Evolutionary conservation across 352 stramenopile genomes (phyloP).

Genomic region (Phytopythium aichiense): DNA sequence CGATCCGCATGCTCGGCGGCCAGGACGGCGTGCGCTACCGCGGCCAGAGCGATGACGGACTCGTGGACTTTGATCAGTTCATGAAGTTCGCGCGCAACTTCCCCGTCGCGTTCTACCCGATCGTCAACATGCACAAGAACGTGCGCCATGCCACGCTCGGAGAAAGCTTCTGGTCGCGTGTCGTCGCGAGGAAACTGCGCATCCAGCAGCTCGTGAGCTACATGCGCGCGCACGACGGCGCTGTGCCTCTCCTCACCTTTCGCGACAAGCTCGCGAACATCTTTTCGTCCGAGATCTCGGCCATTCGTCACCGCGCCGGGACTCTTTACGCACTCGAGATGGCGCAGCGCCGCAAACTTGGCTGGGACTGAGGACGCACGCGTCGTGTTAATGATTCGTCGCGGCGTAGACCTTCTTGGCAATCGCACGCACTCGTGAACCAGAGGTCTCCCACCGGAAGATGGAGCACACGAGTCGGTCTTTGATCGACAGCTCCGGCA

Average conservation of each 20-base stretch:
- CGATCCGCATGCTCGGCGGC: conserved; percentile 48
- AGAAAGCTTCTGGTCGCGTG: conserved; percentile 32
- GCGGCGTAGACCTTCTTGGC: conserved; percentile 36
- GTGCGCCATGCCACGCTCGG: conserved; percentile 35
- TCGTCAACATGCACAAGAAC: conserved; percentile 60
- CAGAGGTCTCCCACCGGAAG: conserved; percentile 22
- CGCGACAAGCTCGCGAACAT: conserved; percentile 37
- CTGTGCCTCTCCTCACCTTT: conserved; percentile 35
- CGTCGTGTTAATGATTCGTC: background rate
- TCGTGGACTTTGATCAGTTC: conserved; percentile 44
- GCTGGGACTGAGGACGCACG: conserved; percentile 7
- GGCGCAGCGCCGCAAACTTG: conserved; percentile 24
- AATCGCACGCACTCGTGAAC: conserved; percentile 22
- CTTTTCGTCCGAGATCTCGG: conserved; percentile 39
- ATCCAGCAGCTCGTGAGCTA: conserved; percentile 48
- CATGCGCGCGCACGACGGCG: conserved; percentile 52
- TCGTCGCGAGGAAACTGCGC: conserved; percentile 47
- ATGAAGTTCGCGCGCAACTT: conserved; percentile 50
- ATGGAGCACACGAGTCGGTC: conserved; percentile 26
- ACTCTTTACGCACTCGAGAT: conserved; percentile 45
- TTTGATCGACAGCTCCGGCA: conserved; percentile 32
- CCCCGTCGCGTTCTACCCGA: conserved; percentile 47
- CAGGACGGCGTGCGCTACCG: conserved; percentile 17
- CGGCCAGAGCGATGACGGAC: conserved; percentile 25
- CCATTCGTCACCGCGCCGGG: conserved; percentile 42